Conservation (phyloP, 2,329 filamentous ascomycete species). For the Emmonsiellopsis sp. region DNA sequence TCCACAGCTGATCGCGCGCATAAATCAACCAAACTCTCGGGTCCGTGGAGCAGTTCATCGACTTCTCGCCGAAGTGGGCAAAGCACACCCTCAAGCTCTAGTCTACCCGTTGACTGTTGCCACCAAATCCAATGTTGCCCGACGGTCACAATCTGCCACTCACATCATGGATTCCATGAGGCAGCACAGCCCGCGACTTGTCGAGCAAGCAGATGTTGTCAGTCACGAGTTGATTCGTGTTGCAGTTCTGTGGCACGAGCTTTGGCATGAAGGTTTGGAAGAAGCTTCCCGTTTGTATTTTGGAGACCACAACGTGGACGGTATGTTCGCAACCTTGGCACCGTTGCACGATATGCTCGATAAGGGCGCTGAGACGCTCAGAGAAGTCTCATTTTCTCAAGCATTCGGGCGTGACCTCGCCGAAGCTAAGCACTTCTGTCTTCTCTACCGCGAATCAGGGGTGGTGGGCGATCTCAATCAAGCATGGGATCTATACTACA, state of each 20-base stretch:
- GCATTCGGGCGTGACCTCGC: conserved; percentile 92
- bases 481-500: conserved; percentile 98
- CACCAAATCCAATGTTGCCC: conserved; percentile 87
- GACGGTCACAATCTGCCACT: conserved; percentile 76
- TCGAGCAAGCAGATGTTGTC: conserved; percentile 90
- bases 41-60: conserved; percentile 89
- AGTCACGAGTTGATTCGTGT: conserved; percentile 96
- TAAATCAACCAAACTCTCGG: conserved; percentile 86
- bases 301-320: conserved; percentile 92
- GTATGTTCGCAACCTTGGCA: conserved; percentile 86
- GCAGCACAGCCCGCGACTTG: conserved; percentile 81
- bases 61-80: conserved; percentile 82
- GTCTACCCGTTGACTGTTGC: conserved; percentile 96
- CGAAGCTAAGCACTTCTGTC: conserved; percentile 93
- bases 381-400: conserved; percentile 95
- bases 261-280: conserved; percentile 96
- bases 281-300: conserved; percentile 96
- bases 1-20: conserved; percentile 90
- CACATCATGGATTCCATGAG: conserved; percentile 98
- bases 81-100: conserved; percentile 87
- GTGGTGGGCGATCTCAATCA: conserved; percentile 94
- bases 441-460: conserved; percentile 77
- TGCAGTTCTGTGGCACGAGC: conserved; percentile 95
- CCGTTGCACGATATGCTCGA: conserved; percentile 89
- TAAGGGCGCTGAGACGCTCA: conserved; percentile 80